Percentiles rank a stretch among this genome's conserved stretches.
Evolutionary conservation across 257 asterid genomes (phyloP).

Genomic region (Salvia hispanica): DNA sequence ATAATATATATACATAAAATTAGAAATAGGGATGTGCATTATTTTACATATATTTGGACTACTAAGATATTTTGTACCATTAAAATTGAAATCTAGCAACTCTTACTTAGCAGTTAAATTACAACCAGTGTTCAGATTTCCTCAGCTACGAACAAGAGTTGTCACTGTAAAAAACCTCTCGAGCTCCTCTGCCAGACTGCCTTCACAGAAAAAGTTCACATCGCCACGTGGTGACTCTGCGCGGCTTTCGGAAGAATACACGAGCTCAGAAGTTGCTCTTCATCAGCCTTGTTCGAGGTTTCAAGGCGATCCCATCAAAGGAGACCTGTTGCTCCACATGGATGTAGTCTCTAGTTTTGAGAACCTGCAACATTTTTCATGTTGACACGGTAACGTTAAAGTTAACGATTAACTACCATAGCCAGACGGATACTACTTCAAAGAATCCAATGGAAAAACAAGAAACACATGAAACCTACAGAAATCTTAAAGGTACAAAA

Average conservation of each 20-base stretch:
- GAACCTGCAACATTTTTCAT: constrained; percentile 43
- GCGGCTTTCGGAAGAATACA: neutral
- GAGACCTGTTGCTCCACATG: constrained; percentile 53
- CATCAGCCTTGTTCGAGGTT: constrained; percentile 46
- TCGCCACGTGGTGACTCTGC: neutral
- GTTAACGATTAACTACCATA: no score
- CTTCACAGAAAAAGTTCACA: neutral
- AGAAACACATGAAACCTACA: neutral
- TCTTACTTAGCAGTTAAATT: neutral
- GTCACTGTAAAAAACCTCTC: neutral
- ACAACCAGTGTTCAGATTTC: neutral
- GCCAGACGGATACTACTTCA: neutral
- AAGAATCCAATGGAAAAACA: no score
- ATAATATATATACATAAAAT: constrained; percentile 28
- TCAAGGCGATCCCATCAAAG: constrained; percentile 42
- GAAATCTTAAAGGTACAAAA: no score
- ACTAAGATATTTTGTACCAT: constrained; percentile 19
- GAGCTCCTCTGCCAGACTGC: neutral
- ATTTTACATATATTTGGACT: constrained; percentile 15
- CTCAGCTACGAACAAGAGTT: neutral
- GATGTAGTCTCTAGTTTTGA: constrained; percentile 58
- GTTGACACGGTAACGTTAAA: neutral
- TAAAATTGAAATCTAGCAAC: neutral
- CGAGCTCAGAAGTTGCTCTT: constrained; percentile 43
- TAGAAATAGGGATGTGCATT: constrained; percentile 30